These are phyloP conservation scores for Phalaenopsis aphrodite DNA, from an alignment of 106 monocot genomes.

Conservation along the genomic window DNA sequence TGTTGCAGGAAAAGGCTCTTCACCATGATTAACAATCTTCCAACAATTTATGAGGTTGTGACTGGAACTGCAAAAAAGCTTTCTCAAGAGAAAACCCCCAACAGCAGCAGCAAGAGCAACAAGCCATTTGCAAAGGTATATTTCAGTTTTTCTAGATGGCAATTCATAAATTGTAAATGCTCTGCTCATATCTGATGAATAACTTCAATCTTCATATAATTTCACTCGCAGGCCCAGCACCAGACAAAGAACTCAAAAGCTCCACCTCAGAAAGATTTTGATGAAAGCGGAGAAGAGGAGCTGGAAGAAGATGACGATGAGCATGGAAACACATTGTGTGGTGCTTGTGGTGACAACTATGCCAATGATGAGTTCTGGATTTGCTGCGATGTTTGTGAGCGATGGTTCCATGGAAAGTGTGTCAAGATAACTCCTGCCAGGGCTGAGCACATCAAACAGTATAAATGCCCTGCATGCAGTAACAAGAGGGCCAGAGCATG, in stretches of 20 bases:
- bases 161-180: too few relatives aligned
- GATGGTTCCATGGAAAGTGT: slow-evolving; percentile 27
- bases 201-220: too few relatives aligned
- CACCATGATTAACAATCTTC: slow-evolving; percentile 63
- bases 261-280: slow-evolving; percentile 8
- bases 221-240: not conserved
- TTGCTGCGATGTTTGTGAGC: slow-evolving; percentile 20
- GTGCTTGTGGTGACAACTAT: slow-evolving; percentile 20
- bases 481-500: slow-evolving; percentile 22
- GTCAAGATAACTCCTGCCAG: slow-evolving; percentile 19
- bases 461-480: slow-evolving; percentile 21
- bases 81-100: slow-evolving; percentile 48
- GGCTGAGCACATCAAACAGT: slow-evolving; percentile 25
- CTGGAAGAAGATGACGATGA: slow-evolving; percentile 16
- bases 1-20: slow-evolving; percentile 58
- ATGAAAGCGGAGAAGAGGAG: slow-evolving; percentile 13
- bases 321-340: slow-evolving; percentile 16
- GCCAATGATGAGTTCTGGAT: slow-evolving; percentile 23
- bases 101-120: slow-evolving; percentile 37
- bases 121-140: slow-evolving; percentile 28
- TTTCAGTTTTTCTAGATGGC: too few relatives aligned
- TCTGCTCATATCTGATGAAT: too few relatives aligned
- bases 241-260: slow-evolving; percentile 15
- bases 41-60: slow-evolving; percentile 66
- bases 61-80: slow-evolving; percentile 51